A percentile compares a stretch with the other conserved stretches of the same genome.
phyloP scores from a whole-genome alignment of 257 asterid genomes.

The Voacanga thouarsii region DNA sequence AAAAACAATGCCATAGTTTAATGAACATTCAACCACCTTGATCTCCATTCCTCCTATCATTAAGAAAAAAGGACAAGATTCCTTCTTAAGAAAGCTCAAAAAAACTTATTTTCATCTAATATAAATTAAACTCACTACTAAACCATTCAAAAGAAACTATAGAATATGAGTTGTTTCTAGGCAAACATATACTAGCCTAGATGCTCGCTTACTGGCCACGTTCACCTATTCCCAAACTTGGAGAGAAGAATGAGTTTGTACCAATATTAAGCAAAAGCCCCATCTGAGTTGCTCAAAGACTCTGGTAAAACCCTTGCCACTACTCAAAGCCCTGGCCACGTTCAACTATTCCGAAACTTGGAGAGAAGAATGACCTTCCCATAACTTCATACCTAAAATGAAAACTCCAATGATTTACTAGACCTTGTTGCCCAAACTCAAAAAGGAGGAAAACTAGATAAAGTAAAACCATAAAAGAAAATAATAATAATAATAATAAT shows the following conservation, averaged over 20 bases:
- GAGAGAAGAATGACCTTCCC: constrained; percentile 72
- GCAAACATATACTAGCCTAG: too few species aligned
- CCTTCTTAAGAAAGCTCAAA: too few species aligned
- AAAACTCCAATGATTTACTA: background rate
- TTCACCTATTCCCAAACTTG: too few species aligned
- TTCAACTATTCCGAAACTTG: constrained; percentile 26
- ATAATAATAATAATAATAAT: background rate
- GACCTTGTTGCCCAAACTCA: background rate
- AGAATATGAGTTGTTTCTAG: too few species aligned
- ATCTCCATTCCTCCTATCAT: too few species aligned
- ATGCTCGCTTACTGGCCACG: too few species aligned
- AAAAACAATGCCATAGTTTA: too few species aligned
- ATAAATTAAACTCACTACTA: too few species aligned
- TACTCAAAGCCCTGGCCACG: constrained; percentile 64
- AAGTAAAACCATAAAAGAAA: background rate
- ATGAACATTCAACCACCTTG: too few species aligned
- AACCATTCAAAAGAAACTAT: too few species aligned
- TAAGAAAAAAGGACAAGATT: too few species aligned
- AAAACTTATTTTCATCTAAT: too few species aligned
- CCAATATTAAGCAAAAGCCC: constrained; percentile 80
- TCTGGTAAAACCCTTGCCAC: constrained; percentile 83
- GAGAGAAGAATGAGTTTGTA: constrained; percentile 22
- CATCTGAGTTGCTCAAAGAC: constrained; percentile 89
- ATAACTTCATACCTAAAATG: constrained; percentile 52
- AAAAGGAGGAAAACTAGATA: background rate